phyloP scores from a whole-genome alignment of 495 filamentous ascomycete genomes.

The Podospora bellae-mahoneyi region DNA sequence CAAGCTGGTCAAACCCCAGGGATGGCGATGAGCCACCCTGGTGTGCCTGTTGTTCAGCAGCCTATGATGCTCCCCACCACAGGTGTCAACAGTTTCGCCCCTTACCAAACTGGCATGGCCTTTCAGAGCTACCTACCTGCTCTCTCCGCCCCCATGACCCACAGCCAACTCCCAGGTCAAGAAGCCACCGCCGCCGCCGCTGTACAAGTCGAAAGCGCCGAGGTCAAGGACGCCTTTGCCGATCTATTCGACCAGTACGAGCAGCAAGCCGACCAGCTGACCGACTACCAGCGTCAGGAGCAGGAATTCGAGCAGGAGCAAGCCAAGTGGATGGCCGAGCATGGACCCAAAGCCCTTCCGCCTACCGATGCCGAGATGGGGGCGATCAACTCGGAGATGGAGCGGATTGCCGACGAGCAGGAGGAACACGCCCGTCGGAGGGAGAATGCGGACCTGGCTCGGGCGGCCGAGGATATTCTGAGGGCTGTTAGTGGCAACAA shows the following conservation, averaged over 20 bases:
- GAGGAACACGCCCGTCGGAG: conserved; percentile 11
- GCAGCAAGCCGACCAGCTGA: conserved; percentile 24
- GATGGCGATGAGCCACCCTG: neutral
- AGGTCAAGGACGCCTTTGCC: conserved; percentile 28
- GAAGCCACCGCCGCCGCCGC: conserved; percentile 10
- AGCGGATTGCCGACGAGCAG: conserved; percentile 23
- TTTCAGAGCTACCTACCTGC: conserved; percentile 3
- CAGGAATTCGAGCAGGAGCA: conserved; percentile 25
- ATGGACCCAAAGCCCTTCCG: conserved; percentile 26
- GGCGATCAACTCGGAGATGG: conserved; percentile 17
- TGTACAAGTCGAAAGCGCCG: conserved; percentile 19
- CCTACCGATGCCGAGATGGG: conserved; percentile 24
- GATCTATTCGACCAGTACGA: conserved; percentile 28
- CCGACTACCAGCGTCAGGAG: conserved; percentile 21
- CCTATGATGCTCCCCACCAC: neutral
- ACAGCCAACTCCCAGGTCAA: neutral
- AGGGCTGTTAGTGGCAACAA: conserved; percentile 36
- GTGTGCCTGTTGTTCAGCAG: neutral
- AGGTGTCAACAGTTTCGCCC: neutral
- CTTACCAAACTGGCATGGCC: conserved; percentile 2
- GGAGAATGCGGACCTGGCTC: conserved; percentile 36
- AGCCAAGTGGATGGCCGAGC: conserved; percentile 33
- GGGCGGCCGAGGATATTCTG: conserved; percentile 40
- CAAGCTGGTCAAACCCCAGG: neutral
- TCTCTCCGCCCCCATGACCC: conserved; percentile 1